Evolutionary conservation across 371 early-diverging fungal species (phyloP).

Genomic region (Apophysomyces trapeziformis): DNA sequence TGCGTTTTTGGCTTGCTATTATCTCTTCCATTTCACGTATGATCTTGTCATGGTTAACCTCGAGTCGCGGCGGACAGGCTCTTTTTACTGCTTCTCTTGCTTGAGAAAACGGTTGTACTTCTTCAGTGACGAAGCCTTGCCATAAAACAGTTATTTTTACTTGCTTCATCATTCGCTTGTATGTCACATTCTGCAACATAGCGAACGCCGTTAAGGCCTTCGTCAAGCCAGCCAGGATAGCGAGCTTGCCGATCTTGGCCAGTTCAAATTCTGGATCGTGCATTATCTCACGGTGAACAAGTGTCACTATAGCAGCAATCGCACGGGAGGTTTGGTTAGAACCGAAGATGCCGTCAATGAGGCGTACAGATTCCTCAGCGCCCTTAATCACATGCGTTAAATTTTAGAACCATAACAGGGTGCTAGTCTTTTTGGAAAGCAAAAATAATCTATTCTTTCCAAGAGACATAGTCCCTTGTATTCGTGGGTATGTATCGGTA

Average conservation of each 20-base stretch:
- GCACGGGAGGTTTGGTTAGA: slow-evolving; percentile 90
- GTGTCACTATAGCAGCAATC: slow-evolving; percentile 78
- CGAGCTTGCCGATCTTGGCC: slow-evolving; percentile 67
- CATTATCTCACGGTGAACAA: slow-evolving; percentile 77
- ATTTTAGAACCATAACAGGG: not conserved
- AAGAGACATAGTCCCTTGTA: not conserved
- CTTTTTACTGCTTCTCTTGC: not conserved
- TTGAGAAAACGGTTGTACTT: slow-evolving; percentile 31
- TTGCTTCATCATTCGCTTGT: slow-evolving; percentile 56
- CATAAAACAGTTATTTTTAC: slow-evolving; percentile 54
- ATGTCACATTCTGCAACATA: slow-evolving; percentile 82
- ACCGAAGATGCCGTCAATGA: slow-evolving; percentile 93
- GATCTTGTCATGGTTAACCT: slow-evolving; percentile 29
- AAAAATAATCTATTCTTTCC: not conserved
- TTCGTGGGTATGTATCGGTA: slow-evolving; percentile 22
- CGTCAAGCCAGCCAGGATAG: slow-evolving; percentile 72
- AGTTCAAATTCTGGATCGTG: slow-evolving; percentile 72
- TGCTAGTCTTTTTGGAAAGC: too few species aligned
- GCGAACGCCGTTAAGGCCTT: slow-evolving; percentile 87
- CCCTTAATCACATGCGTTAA: slow-evolving; percentile 41
- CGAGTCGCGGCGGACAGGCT: not conserved
- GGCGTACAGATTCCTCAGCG: slow-evolving; percentile 86
- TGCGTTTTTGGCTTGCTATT: not conserved
- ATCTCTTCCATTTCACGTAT: slow-evolving; percentile 43
- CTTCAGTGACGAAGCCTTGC: slow-evolving; percentile 58